Percentiles rank a stretch among this genome's conserved stretches.
Conservation (phyloP, 2,329 filamentous ascomycete genomes). For the Verticillium tricorpus region DNA sequence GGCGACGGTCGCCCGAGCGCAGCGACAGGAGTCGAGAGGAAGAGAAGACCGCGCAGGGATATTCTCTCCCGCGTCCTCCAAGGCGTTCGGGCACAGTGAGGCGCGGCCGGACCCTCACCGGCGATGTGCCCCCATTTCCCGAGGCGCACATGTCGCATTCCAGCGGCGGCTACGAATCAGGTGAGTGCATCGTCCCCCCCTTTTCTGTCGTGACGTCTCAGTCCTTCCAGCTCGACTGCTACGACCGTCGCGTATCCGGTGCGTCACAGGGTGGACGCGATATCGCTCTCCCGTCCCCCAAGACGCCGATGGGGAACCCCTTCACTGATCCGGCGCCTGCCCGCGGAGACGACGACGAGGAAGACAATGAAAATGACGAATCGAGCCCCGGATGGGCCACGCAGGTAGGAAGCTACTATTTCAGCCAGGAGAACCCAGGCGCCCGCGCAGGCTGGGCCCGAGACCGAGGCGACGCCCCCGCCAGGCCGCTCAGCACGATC, state of each 20-base stretch:
- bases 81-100: neutral
- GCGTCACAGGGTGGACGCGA: neutral
- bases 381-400: neutral
- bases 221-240: neutral
- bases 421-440: neutral
- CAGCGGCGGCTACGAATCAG: neutral
- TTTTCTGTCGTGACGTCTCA: neutral
- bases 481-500: neutral
- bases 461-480: neutral
- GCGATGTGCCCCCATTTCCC: neutral
- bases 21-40: neutral
- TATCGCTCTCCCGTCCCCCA: neutral
- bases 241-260: neutral
- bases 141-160: neutral
- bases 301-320: neutral
- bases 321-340: neutral
- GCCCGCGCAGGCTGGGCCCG: neutral
- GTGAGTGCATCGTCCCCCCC: neutral
- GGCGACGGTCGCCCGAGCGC: neutral
- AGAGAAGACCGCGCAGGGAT: neutral
- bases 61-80: neutral
- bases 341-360: neutral
- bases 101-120: neutral
- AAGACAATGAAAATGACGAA: neutral
- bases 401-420: slow-evolving; percentile 3